phyloP scores from a whole-genome alignment of 2,329 filamentous ascomycete species.

The Paradendryphiella salina region DNA sequence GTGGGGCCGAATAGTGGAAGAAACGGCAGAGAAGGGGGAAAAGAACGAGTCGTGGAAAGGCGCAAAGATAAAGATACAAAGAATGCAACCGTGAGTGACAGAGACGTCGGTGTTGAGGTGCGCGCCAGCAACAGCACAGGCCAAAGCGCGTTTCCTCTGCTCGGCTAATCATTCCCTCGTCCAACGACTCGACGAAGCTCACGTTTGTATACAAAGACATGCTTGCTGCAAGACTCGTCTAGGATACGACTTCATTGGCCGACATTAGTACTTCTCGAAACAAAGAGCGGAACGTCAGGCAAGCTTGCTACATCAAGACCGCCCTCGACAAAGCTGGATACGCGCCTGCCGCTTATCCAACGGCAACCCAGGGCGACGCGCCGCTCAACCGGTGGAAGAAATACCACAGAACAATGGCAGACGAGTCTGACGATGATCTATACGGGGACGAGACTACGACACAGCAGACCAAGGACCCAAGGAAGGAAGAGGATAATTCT shows the following conservation, averaged over 20 bases:
- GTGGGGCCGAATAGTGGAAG: too few relatives aligned
- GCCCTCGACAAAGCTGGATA: not conserved
- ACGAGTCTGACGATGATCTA: slow-evolving; percentile 58
- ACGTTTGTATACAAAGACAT: slow-evolving; percentile 1
- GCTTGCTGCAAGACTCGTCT: not conserved
- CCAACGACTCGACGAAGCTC: slow-evolving; percentile 14
- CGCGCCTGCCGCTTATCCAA: not conserved
- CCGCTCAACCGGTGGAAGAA: not conserved
- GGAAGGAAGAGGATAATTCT: slow-evolving; percentile 37
- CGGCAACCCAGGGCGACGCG: not conserved
- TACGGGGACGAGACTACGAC: slow-evolving; percentile 47
- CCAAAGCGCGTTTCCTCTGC: slow-evolving; percentile 23
- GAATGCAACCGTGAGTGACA: not conserved
- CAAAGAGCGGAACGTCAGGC: not conserved
- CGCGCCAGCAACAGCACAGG: slow-evolving; percentile 19
- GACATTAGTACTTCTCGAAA: not conserved
- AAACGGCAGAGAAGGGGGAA: not conserved
- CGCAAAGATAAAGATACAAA: not conserved
- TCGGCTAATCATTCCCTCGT: slow-evolving; percentile 28
- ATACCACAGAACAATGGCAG: slow-evolving; percentile 49
- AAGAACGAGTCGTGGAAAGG: not conserved
- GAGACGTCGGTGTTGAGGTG: slow-evolving; percentile 8
- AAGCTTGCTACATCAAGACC: too few relatives aligned
- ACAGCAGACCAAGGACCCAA: slow-evolving; percentile 28
- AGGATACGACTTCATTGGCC: not conserved